Evolutionary conservation across 2,329 filamentous ascomycete genomes (phyloP).

Genomic region (Fusarium napiforme): DNA sequence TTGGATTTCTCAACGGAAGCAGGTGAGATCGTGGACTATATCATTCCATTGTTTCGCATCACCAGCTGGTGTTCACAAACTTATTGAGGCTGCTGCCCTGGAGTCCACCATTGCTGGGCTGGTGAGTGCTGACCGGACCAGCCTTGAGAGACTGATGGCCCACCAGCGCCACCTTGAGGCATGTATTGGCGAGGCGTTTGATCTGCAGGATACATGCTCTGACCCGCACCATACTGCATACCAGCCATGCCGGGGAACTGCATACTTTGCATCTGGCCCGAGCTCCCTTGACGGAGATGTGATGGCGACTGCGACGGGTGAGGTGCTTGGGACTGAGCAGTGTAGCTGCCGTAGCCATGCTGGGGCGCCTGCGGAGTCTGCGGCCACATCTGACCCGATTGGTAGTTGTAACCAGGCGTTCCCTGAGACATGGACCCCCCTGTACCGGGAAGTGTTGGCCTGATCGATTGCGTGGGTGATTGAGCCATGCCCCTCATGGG

Average conservation of each 20-base stretch:
- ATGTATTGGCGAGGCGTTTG: conserved; percentile 75
- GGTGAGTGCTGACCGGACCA: conserved; percentile 72
- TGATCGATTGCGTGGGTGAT: conserved; percentile 67
- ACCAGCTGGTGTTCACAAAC: background rate
- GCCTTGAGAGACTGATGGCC: conserved; percentile 62
- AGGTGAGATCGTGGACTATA: conserved; percentile 23
- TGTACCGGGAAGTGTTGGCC: conserved; percentile 69
- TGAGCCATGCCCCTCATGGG: conserved; percentile 75
- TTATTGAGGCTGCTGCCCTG: conserved; percentile 59
- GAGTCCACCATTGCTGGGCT: conserved; percentile 67
- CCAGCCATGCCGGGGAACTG: conserved; percentile 72
- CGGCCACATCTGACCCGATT: conserved; percentile 72
- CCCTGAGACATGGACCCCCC: conserved; percentile 63
- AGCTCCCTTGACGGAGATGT: conserved; percentile 68
- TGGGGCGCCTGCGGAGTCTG: conserved; percentile 73
- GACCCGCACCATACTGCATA: conserved; percentile 66
- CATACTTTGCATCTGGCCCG: conserved; percentile 68
- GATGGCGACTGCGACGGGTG: conserved; percentile 66
- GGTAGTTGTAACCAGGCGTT: conserved; percentile 70
- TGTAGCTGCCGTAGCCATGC: conserved; percentile 64
- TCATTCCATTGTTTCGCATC: conserved; percentile 42
- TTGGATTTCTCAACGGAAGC: conserved; percentile 22
- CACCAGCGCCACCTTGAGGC: conserved; percentile 67
- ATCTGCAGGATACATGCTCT: conserved; percentile 70
- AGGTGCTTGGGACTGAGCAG: conserved; percentile 63